These are phyloP conservation scores for Eimeria maxima DNA, from an alignment of 169 alveolate genomes.

Conservation along the genomic window DNA sequence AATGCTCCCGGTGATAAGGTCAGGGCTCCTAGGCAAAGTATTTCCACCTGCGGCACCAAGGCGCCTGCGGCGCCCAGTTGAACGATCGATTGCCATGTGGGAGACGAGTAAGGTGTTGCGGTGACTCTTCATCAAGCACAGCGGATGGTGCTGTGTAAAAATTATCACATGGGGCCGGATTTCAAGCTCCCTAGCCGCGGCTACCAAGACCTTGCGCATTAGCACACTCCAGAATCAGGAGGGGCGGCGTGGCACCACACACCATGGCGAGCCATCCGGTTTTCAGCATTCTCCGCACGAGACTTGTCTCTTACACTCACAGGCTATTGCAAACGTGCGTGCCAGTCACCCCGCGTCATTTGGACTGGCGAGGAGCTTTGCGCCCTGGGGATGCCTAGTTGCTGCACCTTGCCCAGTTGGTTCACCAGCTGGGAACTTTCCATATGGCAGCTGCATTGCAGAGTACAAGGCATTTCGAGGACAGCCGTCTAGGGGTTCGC, in stretches of 20 bases:
- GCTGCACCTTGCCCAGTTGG: not conserved
- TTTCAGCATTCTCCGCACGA: not conserved
- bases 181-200: not conserved
- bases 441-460: not conserved
- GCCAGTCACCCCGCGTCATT: not conserved
- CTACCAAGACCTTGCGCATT: not conserved
- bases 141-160: not conserved
- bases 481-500: not conserved
- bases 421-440: not conserved
- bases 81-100: conserved; percentile 50
- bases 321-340: not conserved
- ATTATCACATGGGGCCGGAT: not conserved
- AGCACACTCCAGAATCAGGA: not conserved
- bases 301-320: not conserved
- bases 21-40: not conserved
- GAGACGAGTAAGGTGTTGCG: not conserved
- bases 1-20: not conserved
- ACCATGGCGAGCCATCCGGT: not conserved
- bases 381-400: not conserved
- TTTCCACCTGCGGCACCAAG: not conserved
- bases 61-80: not conserved
- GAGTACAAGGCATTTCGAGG: not conserved
- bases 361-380: not conserved
- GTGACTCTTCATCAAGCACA: not conserved
- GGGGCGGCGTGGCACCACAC: not conserved